Base-by-base conservation (phyloP, 2,329 filamentous ascomycete genomes). In the Trichoderma sp. region DNA sequence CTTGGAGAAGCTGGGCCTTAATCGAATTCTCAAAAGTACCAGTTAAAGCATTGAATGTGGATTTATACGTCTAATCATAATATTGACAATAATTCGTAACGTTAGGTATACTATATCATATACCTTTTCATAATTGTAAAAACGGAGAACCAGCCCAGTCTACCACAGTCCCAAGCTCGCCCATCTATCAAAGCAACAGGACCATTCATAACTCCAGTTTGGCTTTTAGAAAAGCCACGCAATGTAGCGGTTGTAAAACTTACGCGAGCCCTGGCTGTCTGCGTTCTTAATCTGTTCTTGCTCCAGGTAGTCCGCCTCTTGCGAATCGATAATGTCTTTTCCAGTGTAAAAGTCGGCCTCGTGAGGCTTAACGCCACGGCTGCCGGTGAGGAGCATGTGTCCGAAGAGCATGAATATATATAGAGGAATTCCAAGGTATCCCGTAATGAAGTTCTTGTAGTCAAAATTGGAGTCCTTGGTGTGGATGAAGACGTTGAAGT, bases 381-480 rank as follows among this genome's bases (percentile, higher is more conserved):
- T 86, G 78, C 85, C 84, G 65, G 83, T 87, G 69, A 79, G 72
- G 70, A 86, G 66, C 82, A 92, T 92, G 81, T 91, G 90, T 0
- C 90, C 91, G 70, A 89, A 87, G 76, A 93, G 87, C 77, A 92
- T 83, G 29, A 85, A 81, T 21, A 94, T 79, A 78, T 93, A 94
- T 27, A 94, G 79, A 1, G 92, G 92, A 73, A 94, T 93, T 62
- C 91, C 92, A 8, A 91, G 82, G 78, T 94, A 94, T 31, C 90
- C 90, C 0, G 90, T 93, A 78, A 94, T 87, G 80, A 94, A 94
- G 75, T 87, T 89, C 83, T 91, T 89, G 83, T 91, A 91, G 78
- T 91, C 87, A 72, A 92, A 92, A 62, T 83, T 82, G 11, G 43
- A 65, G 84, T 84, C 68, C 74, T 80, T 84, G 83, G 73, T 81